Conservation (phyloP, 2,329 filamentous ascomycete species). For the Trichoderma breve region DNA sequence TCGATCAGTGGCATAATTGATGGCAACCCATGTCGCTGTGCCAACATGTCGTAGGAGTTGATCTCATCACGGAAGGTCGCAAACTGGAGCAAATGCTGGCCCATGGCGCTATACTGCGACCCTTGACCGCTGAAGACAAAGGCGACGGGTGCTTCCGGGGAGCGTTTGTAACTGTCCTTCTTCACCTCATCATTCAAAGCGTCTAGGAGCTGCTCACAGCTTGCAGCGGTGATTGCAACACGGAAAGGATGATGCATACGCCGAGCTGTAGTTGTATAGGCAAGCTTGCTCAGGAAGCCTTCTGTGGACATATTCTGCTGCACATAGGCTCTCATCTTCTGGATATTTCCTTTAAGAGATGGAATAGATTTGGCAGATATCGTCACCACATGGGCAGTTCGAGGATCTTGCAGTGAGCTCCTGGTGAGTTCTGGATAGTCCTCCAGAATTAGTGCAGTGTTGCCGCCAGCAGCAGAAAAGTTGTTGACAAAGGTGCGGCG, state of each 20-base stretch:
- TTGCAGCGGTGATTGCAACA: conserved; percentile 47
- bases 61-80: conserved; percentile 51
- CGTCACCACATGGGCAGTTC: conserved; percentile 3
- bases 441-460: conserved; percentile 65
- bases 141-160: conserved; percentile 29
- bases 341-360: conserved; percentile 3
- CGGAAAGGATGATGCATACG: conserved; percentile 59
- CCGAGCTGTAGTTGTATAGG: conserved; percentile 66
- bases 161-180: conserved; percentile 29
- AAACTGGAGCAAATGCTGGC: conserved; percentile 50
- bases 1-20: conserved; percentile 50
- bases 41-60: conserved; percentile 57
- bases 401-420: not conserved
- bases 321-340: not conserved
- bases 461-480: conserved; percentile 70
- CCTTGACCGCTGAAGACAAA: conserved; percentile 50
- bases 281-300: conserved; percentile 43
- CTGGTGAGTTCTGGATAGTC: conserved; percentile 40
- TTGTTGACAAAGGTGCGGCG: conserved; percentile 53
- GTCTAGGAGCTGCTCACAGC: conserved; percentile 29
- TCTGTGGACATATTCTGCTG: not conserved
- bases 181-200: not conserved
- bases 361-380: conserved; percentile 16
- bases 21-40: conserved; percentile 52
- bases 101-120: conserved; percentile 48